Conservation (phyloP, 305 asterid genomes). For the Fraxinus ornus region DNA sequence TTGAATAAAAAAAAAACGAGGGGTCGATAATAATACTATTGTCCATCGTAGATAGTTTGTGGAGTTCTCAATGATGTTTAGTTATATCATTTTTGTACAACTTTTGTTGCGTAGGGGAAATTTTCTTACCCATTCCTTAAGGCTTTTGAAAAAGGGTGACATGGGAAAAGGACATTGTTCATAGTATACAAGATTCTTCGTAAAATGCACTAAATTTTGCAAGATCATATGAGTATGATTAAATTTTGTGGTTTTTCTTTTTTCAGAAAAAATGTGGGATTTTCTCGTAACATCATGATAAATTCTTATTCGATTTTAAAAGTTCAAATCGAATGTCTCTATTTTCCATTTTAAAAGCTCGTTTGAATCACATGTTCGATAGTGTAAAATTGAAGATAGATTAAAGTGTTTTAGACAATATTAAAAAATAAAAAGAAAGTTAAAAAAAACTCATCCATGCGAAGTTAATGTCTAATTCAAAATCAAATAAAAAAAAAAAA, state of each 20-base stretch:
- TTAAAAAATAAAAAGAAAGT: neutral
- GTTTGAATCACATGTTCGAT: neutral
- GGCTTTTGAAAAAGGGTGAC: neutral
- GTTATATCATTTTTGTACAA: conserved; percentile 3
- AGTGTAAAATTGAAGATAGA: neutral
- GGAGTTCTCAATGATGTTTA: neutral
- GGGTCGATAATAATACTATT: neutral
- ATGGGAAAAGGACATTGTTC: neutral
- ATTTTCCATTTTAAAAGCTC: neutral
- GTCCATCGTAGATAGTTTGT: neutral
- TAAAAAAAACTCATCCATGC: neutral
- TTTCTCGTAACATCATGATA: neutral
- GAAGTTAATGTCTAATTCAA: neutral
- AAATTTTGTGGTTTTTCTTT: neutral
- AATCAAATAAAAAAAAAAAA: neutral
- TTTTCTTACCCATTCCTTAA: neutral
- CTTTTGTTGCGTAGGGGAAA: conserved; percentile 29
- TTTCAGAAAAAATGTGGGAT: neutral
- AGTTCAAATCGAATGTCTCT: neutral
- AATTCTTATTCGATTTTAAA: neutral
- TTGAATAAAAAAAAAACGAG: neutral
- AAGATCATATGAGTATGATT: neutral
- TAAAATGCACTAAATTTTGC: neutral
- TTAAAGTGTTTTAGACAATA: neutral
- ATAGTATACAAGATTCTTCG: neutral